Conservation (phyloP, 2,329 filamentous ascomycete genomes). For the Penicillium sp. region DNA sequence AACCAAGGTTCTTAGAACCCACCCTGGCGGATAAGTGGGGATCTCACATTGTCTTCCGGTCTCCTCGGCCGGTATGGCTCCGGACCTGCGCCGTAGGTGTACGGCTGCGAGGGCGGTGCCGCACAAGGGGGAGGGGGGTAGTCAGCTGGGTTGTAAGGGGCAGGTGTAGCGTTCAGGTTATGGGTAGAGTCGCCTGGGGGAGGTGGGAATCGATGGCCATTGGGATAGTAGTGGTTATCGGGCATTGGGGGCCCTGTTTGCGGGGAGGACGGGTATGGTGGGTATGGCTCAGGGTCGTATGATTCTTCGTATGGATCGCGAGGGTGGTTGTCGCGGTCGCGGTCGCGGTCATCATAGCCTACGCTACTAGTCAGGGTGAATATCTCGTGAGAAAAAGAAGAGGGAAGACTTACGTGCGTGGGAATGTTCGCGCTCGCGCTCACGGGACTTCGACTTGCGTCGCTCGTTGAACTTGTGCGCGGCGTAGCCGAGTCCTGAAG, state of each 20-base stretch:
- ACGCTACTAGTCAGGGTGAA: slow-evolving; percentile 15
- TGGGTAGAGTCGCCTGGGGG: slow-evolving; percentile 38
- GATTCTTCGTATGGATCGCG: slow-evolving; percentile 43
- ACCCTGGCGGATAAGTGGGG: slow-evolving; percentile 44
- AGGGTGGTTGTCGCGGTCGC: not conserved
- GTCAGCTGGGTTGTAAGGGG: slow-evolving; percentile 40
- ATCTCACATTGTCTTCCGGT: slow-evolving; percentile 54
- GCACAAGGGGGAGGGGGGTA: slow-evolving; percentile 46
- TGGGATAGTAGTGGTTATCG: slow-evolving; percentile 39
- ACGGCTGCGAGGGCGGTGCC: slow-evolving; percentile 38
- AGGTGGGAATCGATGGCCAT: slow-evolving; percentile 45
- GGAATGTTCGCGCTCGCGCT: slow-evolving; percentile 53
- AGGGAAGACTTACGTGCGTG: slow-evolving; percentile 48
- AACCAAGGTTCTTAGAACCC: slow-evolving; percentile 34
- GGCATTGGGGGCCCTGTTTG: slow-evolving; percentile 31
- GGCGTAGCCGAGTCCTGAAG: slow-evolving; percentile 58
- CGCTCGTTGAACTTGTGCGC: slow-evolving; percentile 61
- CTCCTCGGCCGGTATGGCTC: slow-evolving; percentile 44
- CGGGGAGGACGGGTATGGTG: slow-evolving; percentile 35
- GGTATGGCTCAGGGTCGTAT: slow-evolving; percentile 39
- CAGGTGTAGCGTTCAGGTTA: slow-evolving; percentile 24
- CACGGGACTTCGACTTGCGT: slow-evolving; percentile 52
- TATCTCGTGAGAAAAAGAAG: slow-evolving; percentile 7
- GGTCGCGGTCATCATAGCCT: slow-evolving; percentile 27
- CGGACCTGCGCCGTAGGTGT: slow-evolving; percentile 40